Conservation (phyloP, 495 filamentous ascomycete species). For the Penicillium egyptiacum region DNA sequence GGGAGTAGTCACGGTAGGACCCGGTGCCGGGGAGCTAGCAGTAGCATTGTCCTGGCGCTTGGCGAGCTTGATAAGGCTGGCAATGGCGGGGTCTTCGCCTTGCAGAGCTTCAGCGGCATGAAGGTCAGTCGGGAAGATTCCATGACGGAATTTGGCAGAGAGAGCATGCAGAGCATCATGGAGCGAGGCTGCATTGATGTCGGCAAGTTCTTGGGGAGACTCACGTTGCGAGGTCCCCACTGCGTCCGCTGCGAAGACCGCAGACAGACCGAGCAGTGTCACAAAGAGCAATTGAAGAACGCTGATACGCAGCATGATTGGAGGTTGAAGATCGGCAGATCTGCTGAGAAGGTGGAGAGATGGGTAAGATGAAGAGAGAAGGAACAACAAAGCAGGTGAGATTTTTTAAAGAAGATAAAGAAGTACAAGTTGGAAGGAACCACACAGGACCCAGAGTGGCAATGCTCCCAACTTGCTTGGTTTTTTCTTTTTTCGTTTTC, state of each 20-base stretch:
- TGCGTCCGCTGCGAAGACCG: conserved; percentile 24
- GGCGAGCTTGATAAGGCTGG: conserved; percentile 42
- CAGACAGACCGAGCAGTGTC: conserved; percentile 21
- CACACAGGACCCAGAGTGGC: background rate
- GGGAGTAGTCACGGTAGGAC: conserved; percentile 19
- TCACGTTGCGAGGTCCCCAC: conserved; percentile 23
- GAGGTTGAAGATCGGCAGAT: conserved; percentile 2
- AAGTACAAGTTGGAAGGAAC: background rate
- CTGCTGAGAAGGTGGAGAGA: conserved; percentile 21
- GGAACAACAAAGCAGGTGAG: conserved; percentile 14
- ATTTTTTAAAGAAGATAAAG: too few relatives aligned
- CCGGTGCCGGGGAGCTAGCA: conserved; percentile 15
- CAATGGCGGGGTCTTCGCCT: conserved; percentile 46
- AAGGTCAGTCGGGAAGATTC: conserved; percentile 49
- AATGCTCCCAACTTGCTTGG: background rate
- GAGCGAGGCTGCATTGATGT: conserved; percentile 41
- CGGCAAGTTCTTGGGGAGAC: conserved; percentile 42
- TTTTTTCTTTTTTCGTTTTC: background rate
- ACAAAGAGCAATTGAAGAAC: conserved; percentile 25
- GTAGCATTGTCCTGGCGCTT: conserved; percentile 44
- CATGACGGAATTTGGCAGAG: conserved; percentile 51
- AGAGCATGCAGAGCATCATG: conserved; percentile 52
- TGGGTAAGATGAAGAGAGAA: conserved; percentile 5
- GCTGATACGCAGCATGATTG: conserved; percentile 28
- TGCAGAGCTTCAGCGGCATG: conserved; percentile 49